Base-by-base conservation (phyloP, 1,284 basidiomycete genomes). In the Xerocomus tenax region DNA sequence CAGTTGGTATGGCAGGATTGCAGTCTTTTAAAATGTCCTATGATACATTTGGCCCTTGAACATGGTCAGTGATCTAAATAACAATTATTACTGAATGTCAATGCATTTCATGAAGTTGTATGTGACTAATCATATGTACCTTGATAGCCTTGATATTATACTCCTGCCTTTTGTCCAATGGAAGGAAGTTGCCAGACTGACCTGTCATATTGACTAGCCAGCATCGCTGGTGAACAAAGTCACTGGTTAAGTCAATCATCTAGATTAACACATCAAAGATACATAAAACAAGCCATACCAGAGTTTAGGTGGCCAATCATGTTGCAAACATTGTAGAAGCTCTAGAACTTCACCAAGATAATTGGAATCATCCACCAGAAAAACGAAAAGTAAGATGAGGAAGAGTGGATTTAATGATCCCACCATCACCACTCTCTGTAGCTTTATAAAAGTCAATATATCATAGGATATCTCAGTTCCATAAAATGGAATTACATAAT, bases 391-490 rank as follows among this genome's bases (percentile, higher is more conserved):
- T 19, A 12, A 52, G 43, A 26, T 48, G 19, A 9, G 54, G 47
- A 1, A 56, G 30, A 5, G 40, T 36, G 3, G 9, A 4, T 29
- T 56, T 47, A 44, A 56, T 54, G 8, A 49, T 16, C 0, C 44
- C 53, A 18, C 54, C 44, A 47, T 56, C 49, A 10, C 54, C 49
- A 47, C 13, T 34, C 18, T 29, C 42, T 0, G 16, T 56, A 2
- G 49, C 50, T 4, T 45, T 28, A 26, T 42, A 23, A 6, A 56
- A 44, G 3, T 56, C 49, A 34, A 56, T 29, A 45, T 56, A 56
- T 0, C 44, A 21, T 0, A 67, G 50, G 2, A 61, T 26, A 54
- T 69, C 65, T 1, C 47, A 29, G 36, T 59, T 58, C 39, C 58
- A 62, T 50, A 59, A 40, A 1, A 57, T 42, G 4, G 54, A 21